Evolutionary conservation across 192 early-diverging fungal species (phyloP), one percentile per base, ranked within the genome.

Genomic region (Linnemannia schmuckeri): DNA sequence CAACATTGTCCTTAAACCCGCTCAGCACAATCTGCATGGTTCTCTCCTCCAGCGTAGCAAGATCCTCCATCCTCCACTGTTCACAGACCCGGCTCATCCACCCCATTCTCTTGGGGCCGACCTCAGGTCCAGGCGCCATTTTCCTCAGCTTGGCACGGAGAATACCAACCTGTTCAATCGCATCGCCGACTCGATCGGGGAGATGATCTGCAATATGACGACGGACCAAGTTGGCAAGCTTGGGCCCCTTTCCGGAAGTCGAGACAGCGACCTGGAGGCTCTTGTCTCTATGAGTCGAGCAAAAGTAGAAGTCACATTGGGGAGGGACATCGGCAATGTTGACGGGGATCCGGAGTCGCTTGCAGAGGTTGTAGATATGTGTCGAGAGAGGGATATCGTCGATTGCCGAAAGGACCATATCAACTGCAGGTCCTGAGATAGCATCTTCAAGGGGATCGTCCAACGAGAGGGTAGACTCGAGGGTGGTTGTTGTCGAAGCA

Each of bases 281-380:
- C 74, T 94, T 93, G 73, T 97, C 95, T 30, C 96, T 88, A 82
- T 96, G 93, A 35, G 94, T 94, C 42, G 96, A 95, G 90, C 97
- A 96, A 88, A 99, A 97, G 89, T 95, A 98, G 89, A 99, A 99
- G 79, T 97, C 96, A 83, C 97, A 99, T 77, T 96, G 82, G 15
- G 94, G 94, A 30, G 97, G 97, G 41, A 98, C 95, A 81, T 98
- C 97, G 0, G 97, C 97, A 30, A 96, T 96, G 81, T 99, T 98
- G 37, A 98, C 96, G 6, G 97, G 97, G 41, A 97, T 97, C n/a
- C 95, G 90, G 42, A 86, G 91, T 52, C 75, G 68, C 49, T 92
- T 88, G 84, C 94, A 95, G 20, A 94, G 80, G 27, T 86, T 54
- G 47, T 93, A 95, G 70, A 97, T 97, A 24, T 93, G 88, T 12